A percentile compares a stretch with the other conserved stretches of the same genome.
Evolutionary conservation across 2,329 filamentous ascomycete genomes (phyloP).

Genomic region (Xylariales sp.): DNA sequence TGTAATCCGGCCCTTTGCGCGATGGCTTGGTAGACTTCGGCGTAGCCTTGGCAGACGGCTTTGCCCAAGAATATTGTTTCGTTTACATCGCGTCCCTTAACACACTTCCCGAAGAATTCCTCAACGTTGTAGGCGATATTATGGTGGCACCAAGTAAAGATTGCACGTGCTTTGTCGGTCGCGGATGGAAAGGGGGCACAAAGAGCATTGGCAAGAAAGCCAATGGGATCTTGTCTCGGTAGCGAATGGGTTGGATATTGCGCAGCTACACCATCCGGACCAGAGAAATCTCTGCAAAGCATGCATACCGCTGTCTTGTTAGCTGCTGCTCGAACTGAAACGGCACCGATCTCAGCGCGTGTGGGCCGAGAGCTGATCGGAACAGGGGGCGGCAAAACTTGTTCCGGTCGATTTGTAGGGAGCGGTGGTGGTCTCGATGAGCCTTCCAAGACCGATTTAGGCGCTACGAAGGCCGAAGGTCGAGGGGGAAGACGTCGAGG

Average conservation of each 20-base stretch:
- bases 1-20: conserved; percentile 84
- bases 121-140: conserved; percentile 88
- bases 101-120: conserved; percentile 78
- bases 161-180: conserved; percentile 91
- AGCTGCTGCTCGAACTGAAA: conserved; percentile 50
- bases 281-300: conserved; percentile 88
- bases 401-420: conserved; percentile 47
- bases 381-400: conserved; percentile 62
- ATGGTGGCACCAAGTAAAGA: conserved; percentile 96
- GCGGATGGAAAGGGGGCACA: conserved; percentile 81
- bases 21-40: conserved; percentile 81
- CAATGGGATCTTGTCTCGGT: conserved; percentile 72
- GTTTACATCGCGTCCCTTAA: conserved; percentile 75
- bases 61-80: conserved; percentile 80
- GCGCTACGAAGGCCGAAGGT: conserved; percentile 48
- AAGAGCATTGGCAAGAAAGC: conserved; percentile 80
- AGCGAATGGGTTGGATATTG: conserved; percentile 79
- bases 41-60: conserved; percentile 93
- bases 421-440: conserved; percentile 38
- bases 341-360: conserved; percentile 62
- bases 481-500: conserved; percentile 56
- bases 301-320: conserved; percentile 66
- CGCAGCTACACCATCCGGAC: conserved; percentile 80
- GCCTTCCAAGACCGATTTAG: conserved; percentile 47
- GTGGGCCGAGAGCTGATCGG: conserved; percentile 65